Conservation (phyloP, 1,284 basidiomycete genomes). For the Jaminaea rosea region DNA sequence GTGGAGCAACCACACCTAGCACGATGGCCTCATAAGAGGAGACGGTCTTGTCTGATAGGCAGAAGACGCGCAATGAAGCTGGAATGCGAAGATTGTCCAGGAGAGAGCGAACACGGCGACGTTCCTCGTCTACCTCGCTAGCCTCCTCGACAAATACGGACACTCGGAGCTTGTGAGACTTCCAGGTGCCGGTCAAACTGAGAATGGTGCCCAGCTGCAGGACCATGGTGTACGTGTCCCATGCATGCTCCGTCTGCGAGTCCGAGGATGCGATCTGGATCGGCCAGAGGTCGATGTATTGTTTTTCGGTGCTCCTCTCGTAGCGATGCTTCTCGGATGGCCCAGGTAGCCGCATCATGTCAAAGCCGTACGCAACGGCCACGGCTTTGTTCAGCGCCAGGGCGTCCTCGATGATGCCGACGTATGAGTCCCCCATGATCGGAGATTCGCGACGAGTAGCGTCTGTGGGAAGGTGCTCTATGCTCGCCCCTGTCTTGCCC, state of each 20-base stretch:
- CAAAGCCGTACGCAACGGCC: constrained; percentile 42
- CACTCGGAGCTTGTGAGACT: constrained; percentile 40
- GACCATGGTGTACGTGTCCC: constrained; percentile 47
- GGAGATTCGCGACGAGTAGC: constrained; percentile 37
- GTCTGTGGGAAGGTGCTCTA: constrained; percentile 30
- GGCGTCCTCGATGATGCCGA: constrained; percentile 46
- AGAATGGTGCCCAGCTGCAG: constrained; percentile 45
- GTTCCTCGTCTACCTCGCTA: constrained; percentile 34
- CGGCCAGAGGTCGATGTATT: constrained; percentile 45
- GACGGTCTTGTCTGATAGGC: constrained; percentile 29
- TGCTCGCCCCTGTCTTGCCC: background rate
- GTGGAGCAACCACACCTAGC: constrained; percentile 24
- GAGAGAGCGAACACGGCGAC: constrained; percentile 32
- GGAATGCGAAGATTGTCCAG: constrained; percentile 45
- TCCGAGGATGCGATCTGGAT: constrained; percentile 41
- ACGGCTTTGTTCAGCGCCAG: constrained; percentile 45
- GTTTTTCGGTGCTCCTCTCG: constrained; percentile 9
- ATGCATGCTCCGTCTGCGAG: constrained; percentile 29
- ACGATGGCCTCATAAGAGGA: constrained; percentile 41
- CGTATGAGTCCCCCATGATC: constrained; percentile 35
- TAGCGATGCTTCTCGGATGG: constrained; percentile 9
- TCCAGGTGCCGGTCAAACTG: constrained; percentile 44
- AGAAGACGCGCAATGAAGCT: constrained; percentile 41
- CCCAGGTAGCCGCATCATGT: constrained; percentile 29
- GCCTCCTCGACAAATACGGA: constrained; percentile 45